Base-by-base conservation (phyloP, 306 rosid species). In the Myrica gale region DNA sequence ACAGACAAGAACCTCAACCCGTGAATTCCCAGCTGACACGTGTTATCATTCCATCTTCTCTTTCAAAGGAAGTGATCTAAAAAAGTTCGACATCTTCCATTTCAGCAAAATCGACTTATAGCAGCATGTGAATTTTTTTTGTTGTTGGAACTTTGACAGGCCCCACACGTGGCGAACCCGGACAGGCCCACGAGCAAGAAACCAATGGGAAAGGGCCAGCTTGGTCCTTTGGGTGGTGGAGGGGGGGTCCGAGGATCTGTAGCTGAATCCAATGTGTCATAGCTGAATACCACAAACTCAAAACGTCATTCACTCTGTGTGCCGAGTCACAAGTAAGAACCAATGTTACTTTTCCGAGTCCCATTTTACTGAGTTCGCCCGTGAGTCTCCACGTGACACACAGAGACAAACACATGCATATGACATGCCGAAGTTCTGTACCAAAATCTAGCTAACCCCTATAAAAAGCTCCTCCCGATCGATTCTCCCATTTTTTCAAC, bases 351-450 rank as follows among this genome's bases (percentile, higher is more conserved):
- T 23, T 71, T 39, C 55, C 17, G 61, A 48, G 44, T 74, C 37
- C 37, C 37, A 32, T 73, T 62, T 42, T 45, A 12, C 68, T 71
- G 74, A 12, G 57, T 15, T 37, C 68, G 20, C 83, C 66, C 86
- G 78, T 77, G 87, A 70, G 81, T 69, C 19, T 73, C 72, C 89
- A 85, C 84, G 92, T 86, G 96, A 88, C 84, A 75, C 68, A 84
- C 77, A 66, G 76, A 39, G 85, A 87, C 90, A 73, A 82, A 85
- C 65, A 45, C 76, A 37, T 82, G 76, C 86, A 69, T 69, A 71
- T 74, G 58, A 78, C 56, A 15, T 41, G 69, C 51, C 43, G 16
- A 8, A 51, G 26, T 73, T 41, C 48, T 51, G 56, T 16, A 7
- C 9, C 67, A 75, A 68, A 68, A 63, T n/a, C 42, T 50, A 13